phyloP scores from a whole-genome alignment of 1,139 yeast species.

The Candida sp. region DNA sequence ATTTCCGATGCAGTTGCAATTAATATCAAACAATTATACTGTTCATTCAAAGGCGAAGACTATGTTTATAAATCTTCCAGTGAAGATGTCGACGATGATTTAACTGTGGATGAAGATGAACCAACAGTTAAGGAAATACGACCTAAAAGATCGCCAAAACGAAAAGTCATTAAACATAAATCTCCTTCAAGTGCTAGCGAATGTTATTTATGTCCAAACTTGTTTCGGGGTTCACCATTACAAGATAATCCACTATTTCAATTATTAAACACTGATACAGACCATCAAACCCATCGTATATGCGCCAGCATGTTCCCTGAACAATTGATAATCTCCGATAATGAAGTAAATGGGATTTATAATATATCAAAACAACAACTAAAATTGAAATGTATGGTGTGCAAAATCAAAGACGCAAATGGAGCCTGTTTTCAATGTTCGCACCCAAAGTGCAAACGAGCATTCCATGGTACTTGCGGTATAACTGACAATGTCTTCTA shows the following conservation, averaged over 20 bases:
- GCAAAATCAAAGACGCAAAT: conserved; percentile 23
- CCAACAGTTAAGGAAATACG: conserved; percentile 2
- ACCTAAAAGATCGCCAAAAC: conserved; percentile 2
- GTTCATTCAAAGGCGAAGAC: conserved; percentile 32
- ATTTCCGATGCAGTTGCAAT: conserved; percentile 75
- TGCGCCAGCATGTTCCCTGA: conserved; percentile 48
- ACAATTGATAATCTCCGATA: conserved; percentile 14
- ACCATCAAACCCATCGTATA: conserved; percentile 38
- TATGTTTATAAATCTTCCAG: conserved; percentile 12
- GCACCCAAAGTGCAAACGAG: conserved; percentile 44
- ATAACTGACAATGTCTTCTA: conserved; percentile 45
- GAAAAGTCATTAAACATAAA: conserved; percentile 3
- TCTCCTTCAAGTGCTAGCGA: background rate
- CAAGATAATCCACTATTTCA: conserved; percentile 16
- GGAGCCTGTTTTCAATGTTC: conserved; percentile 64
- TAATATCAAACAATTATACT: conserved; percentile 48
- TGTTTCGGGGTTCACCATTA: conserved; percentile 15
- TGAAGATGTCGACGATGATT: conserved; percentile 2
- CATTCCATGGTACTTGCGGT: conserved; percentile 62
- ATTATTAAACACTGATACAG: conserved; percentile 22
- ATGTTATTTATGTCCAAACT: conserved; percentile 53
- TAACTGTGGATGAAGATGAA: conserved; percentile 1
- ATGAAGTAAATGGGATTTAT: conserved; percentile 20
- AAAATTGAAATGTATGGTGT: conserved; percentile 43
- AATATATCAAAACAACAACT: conserved; percentile 41